Conservation (phyloP, 768 basidiomycete species). For the Melanogaster broomeanus region DNA sequence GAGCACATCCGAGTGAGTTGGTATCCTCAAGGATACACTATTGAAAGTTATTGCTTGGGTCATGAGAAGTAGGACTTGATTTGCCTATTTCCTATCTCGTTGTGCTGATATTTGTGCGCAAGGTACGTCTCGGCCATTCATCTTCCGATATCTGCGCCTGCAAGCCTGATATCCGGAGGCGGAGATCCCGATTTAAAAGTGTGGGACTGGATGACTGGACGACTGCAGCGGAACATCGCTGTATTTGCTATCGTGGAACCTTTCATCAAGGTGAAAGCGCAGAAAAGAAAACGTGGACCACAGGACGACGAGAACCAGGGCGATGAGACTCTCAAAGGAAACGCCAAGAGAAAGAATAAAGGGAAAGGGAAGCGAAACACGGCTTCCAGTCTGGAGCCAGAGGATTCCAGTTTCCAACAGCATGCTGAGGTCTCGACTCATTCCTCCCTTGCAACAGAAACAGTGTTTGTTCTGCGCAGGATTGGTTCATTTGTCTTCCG, state of each 20-base stretch:
- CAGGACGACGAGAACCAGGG: constrained; percentile 33
- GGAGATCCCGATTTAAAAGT: constrained; percentile 77
- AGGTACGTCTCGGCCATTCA: constrained; percentile 88
- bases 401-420: constrained; percentile 6
- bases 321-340: constrained; percentile 13
- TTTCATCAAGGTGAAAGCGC: constrained; percentile 41
- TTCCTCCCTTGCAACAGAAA: constrained; percentile 28
- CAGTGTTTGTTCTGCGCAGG: constrained; percentile 56
- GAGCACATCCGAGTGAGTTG: constrained; percentile 93
- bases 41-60: constrained; percentile 87
- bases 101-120: constrained; percentile 2
- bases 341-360: constrained; percentile 15
- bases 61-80: constrained; percentile 64
- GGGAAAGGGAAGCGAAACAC: constrained; percentile 24
- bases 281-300: constrained; percentile 28
- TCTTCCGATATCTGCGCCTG: constrained; percentile 49
- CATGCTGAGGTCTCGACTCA: constrained; percentile 11
- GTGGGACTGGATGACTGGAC: constrained; percentile 80
- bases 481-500: constrained; percentile 49
- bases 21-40: constrained; percentile 83
- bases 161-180: constrained; percentile 78
- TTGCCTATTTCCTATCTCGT: neutral
- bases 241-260: constrained; percentile 51
- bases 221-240: constrained; percentile 49
- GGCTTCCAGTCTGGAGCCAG: constrained; percentile 21